Evolutionary conservation across 805 yeast genomes (phyloP), one percentile per base, ranked within the genome.

Genomic region (Kregervanrija delftensis): DNA sequence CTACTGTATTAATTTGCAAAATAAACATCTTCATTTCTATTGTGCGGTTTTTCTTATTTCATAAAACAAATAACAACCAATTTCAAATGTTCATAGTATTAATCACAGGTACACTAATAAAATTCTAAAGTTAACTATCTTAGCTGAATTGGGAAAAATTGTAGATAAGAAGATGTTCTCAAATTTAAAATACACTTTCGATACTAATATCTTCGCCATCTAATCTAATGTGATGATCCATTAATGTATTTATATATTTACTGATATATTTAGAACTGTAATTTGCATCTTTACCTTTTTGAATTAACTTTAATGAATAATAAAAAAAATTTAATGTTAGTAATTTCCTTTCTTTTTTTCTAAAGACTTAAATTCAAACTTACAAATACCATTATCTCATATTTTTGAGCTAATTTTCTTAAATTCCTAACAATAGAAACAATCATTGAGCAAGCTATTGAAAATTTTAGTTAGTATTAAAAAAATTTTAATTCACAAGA

Each of bases 231-330:
- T 54, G 55, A 40, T 49, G 52, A 42, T 60, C 65, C 36, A 51
- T 49, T 38, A 55, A 41, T 12, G 50, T 58, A 4, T 47, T 44
- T 2, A 57, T 38, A 33, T 49, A 48, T 40, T 48, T 49, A 2
- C 50, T 52, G 4, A 59, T 50, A n/a, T 53, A 56, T 30, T 43
- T 44, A 2, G 60, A 54, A 39, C 49, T 48, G 46, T 46, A 60
- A 8, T 39, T 39, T 5, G 41, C 30, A 1, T 30, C 41, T 13
- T 39, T 30, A 11, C 22, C 37, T 11, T 42, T 37, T 14, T 42
- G 43, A 1, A 31, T 33, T 30, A 46, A 5, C 45, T 43, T 16
- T 17, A 13, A 10, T 10, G 22, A 30, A 9, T n/a, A 33, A 8
- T n/a, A 34, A n/a, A 11, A 35, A 15, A 17, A 13, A 13, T n/a